phyloP scores from a whole-genome alignment of 2,329 filamentous ascomycete species.

The Pestalotiopsis fici region DNA sequence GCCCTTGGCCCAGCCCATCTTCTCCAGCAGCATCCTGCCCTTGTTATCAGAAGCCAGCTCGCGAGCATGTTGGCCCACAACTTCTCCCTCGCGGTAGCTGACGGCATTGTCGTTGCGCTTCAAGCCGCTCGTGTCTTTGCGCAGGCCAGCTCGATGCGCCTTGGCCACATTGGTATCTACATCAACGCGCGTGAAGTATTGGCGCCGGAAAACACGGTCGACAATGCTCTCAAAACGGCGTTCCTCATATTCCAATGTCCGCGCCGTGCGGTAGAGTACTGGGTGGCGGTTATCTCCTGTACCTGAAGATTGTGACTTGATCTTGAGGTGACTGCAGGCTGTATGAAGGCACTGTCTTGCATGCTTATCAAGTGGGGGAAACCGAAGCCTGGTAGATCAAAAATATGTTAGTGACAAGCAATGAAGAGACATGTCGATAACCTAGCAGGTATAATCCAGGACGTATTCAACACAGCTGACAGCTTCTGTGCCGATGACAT shows the following conservation, averaged over 20 bases:
- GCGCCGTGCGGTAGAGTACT: conserved; percentile 71
- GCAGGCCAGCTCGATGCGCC: conserved; percentile 24
- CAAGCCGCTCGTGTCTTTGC: conserved; percentile 8
- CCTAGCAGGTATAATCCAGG: no score
- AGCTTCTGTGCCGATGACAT: background rate
- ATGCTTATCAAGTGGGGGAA: conserved; percentile 83
- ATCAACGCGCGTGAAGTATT: conserved; percentile 58
- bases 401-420: background rate
- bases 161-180: conserved; percentile 28
- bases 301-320: conserved; percentile 85
- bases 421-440: no score
- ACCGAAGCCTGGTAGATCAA: conserved; percentile 54
- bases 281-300: conserved; percentile 73
- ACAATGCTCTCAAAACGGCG: conserved; percentile 52
- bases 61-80: conserved; percentile 82
- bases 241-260: conserved; percentile 64
- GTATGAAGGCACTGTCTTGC: conserved; percentile 80
- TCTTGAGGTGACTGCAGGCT: conserved; percentile 70
- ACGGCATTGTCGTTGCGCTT: conserved; percentile 35
- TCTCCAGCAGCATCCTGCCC: conserved; percentile 86
- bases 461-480: no score
- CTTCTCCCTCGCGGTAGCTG: conserved; percentile 78
- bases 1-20: conserved; percentile 94
- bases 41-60: conserved; percentile 83
- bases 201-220: conserved; percentile 43